Evolutionary conservation across 768 basidiomycete species (phyloP).

Genomic region (Boletellus sp.): DNA sequence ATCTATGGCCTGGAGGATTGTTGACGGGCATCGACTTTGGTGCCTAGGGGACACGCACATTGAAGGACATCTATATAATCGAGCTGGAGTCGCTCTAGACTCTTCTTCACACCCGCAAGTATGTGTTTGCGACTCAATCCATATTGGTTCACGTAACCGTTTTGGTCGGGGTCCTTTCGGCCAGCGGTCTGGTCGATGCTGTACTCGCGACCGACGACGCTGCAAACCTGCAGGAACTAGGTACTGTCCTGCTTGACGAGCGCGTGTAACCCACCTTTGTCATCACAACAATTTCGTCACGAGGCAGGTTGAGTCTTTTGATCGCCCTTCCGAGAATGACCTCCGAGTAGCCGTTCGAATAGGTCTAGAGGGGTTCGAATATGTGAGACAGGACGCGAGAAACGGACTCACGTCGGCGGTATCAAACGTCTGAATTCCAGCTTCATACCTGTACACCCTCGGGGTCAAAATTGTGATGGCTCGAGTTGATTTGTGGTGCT

Average conservation of each 20-base stretch:
- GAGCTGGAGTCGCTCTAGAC: conserved; percentile 39
- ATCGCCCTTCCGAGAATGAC: conserved; percentile 68
- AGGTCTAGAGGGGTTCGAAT: conserved; percentile 38
- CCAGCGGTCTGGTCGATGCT: conserved; percentile 6
- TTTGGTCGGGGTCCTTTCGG: conserved; percentile 30
- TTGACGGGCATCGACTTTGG: not conserved
- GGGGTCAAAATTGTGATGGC: not conserved
- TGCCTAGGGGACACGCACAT: conserved; percentile 26
- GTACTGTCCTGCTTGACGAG: not conserved
- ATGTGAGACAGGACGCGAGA: not conserved
- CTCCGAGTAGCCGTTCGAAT: conserved; percentile 66
- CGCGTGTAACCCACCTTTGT: conserved; percentile 50
- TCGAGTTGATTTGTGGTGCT: conserved; percentile 4
- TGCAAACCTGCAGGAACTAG: conserved; percentile 36
- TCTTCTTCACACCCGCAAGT: conserved; percentile 50
- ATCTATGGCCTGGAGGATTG: conserved; percentile 39
- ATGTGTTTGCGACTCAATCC: conserved; percentile 54
- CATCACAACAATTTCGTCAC: conserved; percentile 73
- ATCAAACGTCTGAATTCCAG: conserved; percentile 35
- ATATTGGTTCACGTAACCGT: conserved; percentile 46
- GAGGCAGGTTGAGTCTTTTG: conserved; percentile 61
- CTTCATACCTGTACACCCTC: conserved; percentile 28
- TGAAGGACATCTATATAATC: conserved; percentile 61
- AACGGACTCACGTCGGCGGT: conserved; percentile 29
- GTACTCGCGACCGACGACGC: conserved; percentile 31